Evolutionary conservation across 176 grass and related monocot species (phyloP), one percentile per base, ranked within the genome.

Genomic region (Puccinellia tenuiflora): DNA sequence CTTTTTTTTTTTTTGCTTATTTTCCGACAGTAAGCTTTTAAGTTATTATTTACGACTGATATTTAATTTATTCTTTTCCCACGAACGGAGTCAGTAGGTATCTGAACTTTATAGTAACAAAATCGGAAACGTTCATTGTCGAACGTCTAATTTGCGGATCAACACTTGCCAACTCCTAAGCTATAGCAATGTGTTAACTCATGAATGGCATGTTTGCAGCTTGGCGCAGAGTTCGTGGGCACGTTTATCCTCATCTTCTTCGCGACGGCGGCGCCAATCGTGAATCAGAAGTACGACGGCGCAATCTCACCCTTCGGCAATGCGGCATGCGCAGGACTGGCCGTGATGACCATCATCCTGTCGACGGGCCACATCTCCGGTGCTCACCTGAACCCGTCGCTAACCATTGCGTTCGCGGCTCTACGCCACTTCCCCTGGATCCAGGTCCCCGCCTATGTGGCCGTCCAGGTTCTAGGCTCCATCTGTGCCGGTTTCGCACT

Each of bases 211-310:
- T 15, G 15, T 4, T 45, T 63, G 81, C 90, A 98, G 96, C 88
- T 98, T 0, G 96, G 92, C 50, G 96, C 96, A 0, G 96, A 98
- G 87, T 98, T 98, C 56, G 92, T 98, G 61, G 96, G 96, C 38
- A 98, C 92, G 48, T 98, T 98, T 85, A 95, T 98, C 79, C 96
- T 98, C 29, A 98, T 98, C 79, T 98, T 98, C 85, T 92, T 92
- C 79, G 96, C 96, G 45, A 91, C 96, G 38, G 96, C 96, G 18
- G 96, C 92, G 7, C 96, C 96, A 31, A 98, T 98, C 78, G 96
- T 98, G 71, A 98, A 98, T 87, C 92, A 98, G 71, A 98, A 98
- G 85, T 95, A 98, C 87, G 86, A 88, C 85, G 87, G 87, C 75
- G 92, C 77, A 13, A 94, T 95, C 88, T 85, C 90, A 6, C 91